Evolutionary conservation across 116 monocot genomes (phyloP).

Genomic region (Posidonia oceanica): DNA sequence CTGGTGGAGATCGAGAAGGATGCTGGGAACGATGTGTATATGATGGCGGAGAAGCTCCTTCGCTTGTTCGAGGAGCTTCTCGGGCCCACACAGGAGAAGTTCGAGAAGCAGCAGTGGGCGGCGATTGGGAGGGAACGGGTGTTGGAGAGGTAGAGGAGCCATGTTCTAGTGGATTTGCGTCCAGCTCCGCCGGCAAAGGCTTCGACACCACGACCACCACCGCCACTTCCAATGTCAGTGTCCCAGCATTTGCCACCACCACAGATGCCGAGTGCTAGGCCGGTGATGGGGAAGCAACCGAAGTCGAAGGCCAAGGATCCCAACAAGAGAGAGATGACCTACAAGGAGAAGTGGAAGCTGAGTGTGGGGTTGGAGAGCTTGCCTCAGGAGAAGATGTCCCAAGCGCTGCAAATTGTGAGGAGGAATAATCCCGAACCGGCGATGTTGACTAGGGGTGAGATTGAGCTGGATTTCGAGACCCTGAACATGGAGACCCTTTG

Average conservation of each 20-base stretch:
- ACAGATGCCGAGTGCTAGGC: not conserved
- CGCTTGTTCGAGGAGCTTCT: constrained; percentile 48
- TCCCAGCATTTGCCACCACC: constrained; percentile 8
- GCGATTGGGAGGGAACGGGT: constrained; percentile 11
- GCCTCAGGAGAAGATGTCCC: constrained; percentile 61
- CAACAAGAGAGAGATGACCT: constrained; percentile 69
- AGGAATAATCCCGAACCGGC: constrained; percentile 44
- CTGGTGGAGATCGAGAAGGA: constrained; percentile 79
- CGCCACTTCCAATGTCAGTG: not conserved
- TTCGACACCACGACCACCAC: not conserved
- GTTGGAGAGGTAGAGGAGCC: constrained; percentile 6
- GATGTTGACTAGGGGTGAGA: constrained; percentile 45
- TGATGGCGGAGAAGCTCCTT: constrained; percentile 40
- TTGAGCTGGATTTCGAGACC: constrained; percentile 70
- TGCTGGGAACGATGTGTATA: constrained; percentile 51
- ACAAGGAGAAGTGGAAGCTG: constrained; percentile 73
- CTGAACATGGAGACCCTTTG: constrained; percentile 87
- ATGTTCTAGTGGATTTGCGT: not conserved
- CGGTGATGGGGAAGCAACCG: constrained; percentile 22
- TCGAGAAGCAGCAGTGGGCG: constrained; percentile 35
- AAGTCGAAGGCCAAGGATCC: constrained; percentile 74
- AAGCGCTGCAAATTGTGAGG: constrained; percentile 50
- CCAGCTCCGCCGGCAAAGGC: not conserved
- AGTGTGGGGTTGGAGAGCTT: constrained; percentile 51
- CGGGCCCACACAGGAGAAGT: constrained; percentile 20